Evolutionary conservation across 2,329 filamentous ascomycete species (phyloP).

Genomic region (Pochonia chlamydosporia): DNA sequence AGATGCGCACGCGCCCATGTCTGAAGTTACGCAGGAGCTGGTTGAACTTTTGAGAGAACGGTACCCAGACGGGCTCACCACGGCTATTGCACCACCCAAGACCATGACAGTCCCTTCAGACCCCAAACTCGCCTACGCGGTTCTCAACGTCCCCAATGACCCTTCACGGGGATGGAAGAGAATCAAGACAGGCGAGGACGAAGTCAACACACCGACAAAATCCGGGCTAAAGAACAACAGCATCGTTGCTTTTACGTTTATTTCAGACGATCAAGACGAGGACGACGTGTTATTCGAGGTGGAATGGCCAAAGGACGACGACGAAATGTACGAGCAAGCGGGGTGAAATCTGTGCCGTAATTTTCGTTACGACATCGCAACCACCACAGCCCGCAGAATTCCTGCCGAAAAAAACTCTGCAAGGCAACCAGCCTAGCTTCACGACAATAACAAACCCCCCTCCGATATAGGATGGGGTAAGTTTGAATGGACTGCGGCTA

Average conservation of each 20-base stretch:
- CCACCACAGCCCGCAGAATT: too few relatives aligned
- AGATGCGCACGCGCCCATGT: constrained; percentile 50
- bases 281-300: constrained; percentile 38
- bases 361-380: not conserved
- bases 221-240: constrained; percentile 41
- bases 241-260: constrained; percentile 44
- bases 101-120: constrained; percentile 33
- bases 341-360: not conserved
- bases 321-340: constrained; percentile 24
- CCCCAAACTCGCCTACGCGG: constrained; percentile 40
- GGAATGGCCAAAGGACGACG: constrained; percentile 39
- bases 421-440: not conserved
- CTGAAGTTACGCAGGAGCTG: constrained; percentile 51
- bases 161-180: constrained; percentile 43
- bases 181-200: constrained; percentile 30
- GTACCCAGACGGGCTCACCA: constrained; percentile 47
- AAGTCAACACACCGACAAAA: constrained; percentile 32
- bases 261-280: constrained; percentile 31
- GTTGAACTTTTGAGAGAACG: constrained; percentile 51
- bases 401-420: not conserved
- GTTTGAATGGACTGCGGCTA: not conserved
- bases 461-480: not conserved
- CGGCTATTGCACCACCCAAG: constrained; percentile 23
- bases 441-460: too few relatives aligned
- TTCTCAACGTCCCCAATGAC: constrained; percentile 39